Evolutionary conservation across 768 basidiomycete genomes (phyloP).

Genomic region (Termitomyces sp.): DNA sequence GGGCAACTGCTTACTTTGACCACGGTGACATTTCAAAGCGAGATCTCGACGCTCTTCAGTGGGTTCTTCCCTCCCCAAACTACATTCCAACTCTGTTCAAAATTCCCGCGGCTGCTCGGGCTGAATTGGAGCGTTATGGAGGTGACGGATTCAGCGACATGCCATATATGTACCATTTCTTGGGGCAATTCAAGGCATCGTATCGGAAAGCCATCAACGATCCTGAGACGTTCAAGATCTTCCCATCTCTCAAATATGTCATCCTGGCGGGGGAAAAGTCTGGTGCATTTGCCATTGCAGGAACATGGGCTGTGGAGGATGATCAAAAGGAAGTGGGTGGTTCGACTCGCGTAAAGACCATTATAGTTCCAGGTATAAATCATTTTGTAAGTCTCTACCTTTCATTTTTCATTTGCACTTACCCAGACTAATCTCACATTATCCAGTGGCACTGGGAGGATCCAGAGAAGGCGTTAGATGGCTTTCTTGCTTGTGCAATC

Average conservation of each 20-base stretch:
- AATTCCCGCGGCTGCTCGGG: constrained; percentile 17
- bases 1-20: constrained; percentile 31
- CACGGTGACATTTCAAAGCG: constrained; percentile 27
- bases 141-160: constrained; percentile 10
- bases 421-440: too few species aligned
- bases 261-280: constrained; percentile 18
- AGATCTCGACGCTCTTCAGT: constrained; percentile 22
- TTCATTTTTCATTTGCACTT: too few species aligned
- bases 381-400: constrained; percentile 19
- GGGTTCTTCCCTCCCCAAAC: constrained; percentile 20
- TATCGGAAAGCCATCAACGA: too few species aligned
- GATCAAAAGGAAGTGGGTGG: constrained; percentile 14
- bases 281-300: constrained; percentile 17
- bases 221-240: constrained; percentile 9
- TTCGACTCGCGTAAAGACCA: constrained; percentile 9
- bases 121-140: constrained; percentile 13
- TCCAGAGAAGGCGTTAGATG: too few species aligned
- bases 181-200: too few species aligned
- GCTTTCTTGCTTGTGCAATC: too few species aligned
- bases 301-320: constrained; percentile 22
- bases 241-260: constrained; percentile 6
- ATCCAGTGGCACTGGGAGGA: too few species aligned
- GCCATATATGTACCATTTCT: too few species aligned
- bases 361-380: constrained; percentile 18
- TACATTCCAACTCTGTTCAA: constrained; percentile 25